phyloP scores from a whole-genome alignment of 2,329 filamentous ascomycete genomes.

The Alternaria metachromatica region DNA sequence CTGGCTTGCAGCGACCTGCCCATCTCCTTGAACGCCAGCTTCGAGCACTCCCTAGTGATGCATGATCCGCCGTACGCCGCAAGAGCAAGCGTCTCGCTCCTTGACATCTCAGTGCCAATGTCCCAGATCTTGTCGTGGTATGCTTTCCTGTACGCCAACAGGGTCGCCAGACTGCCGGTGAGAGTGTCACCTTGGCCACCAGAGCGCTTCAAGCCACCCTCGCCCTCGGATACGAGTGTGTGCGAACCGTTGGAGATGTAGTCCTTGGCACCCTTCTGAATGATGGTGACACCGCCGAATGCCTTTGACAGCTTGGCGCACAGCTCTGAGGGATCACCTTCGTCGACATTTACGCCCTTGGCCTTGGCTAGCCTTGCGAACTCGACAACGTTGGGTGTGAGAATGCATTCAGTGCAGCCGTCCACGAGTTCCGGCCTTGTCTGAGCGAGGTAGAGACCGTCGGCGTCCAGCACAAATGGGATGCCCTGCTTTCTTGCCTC shows the following conservation, averaged over 20 bases:
- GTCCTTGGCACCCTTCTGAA: constrained; percentile 87
- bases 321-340: constrained; percentile 62
- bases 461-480: constrained; percentile 89
- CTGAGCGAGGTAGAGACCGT: constrained; percentile 81
- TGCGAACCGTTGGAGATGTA: constrained; percentile 79
- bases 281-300: constrained; percentile 85
- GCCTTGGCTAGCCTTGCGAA: constrained; percentile 82
- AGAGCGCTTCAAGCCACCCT: constrained; percentile 85
- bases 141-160: constrained; percentile 85
- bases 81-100: constrained; percentile 69
- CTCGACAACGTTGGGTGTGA: constrained; percentile 96
- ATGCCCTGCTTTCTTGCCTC: constrained; percentile 76
- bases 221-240: constrained; percentile 77
- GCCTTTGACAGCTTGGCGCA: constrained; percentile 74
- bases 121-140: constrained; percentile 87
- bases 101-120: constrained; percentile 61
- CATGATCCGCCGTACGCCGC: constrained; percentile 86
- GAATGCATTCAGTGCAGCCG: constrained; percentile 81
- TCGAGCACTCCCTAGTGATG: constrained; percentile 89
- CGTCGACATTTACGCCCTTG: constrained; percentile 69
- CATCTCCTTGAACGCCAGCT: constrained; percentile 82
- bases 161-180: constrained; percentile 86
- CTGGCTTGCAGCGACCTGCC: constrained; percentile 90
- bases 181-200: constrained; percentile 96
- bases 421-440: constrained; percentile 76